Evolutionary conservation across 78 protist genomes (phyloP), one percentile per base, ranked within the genome.

Genomic region (Dictyostelium capitatum): DNA sequence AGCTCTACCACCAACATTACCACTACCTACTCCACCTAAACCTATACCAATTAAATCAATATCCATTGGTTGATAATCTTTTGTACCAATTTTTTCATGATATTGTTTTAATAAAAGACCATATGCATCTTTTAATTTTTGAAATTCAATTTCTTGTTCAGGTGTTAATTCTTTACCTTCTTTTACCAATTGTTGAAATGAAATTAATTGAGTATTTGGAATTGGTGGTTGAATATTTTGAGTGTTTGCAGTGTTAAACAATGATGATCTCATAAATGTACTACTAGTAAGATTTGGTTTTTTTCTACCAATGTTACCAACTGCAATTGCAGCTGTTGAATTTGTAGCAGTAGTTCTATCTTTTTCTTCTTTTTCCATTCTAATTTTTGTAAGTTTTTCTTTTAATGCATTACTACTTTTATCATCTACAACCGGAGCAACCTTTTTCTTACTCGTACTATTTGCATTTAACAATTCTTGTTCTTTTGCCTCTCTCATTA

Each of bases 101-200:
- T 80, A 46, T 46, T 62, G 53, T 28, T 37, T 62, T 6, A 80
- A 19, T 23, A 20, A 50, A 14, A 19, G 6, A 6, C 47, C 87
- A 47, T 62, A 30, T 14, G 23, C 11, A 43, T 19, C 64, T 25
- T 46, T 25, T 17, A 59, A 30, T 46, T 72, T 73, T 46, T 28
- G 59, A 48, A 46, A 59, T 75, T 74, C 77, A 1, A 72, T 23
- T 4, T 74, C 30, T 75, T 85, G 92, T 23, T 85, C 92, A 6
- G 82, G 79, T 46, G 92, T 85, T 6, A 85, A 47, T 15, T 62
- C 56, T 67, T 85, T 78, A 28, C 92, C 92, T 59, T 85, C 92
- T 59, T 75, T 85, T 2, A 85, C 3, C 1, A 85, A 15, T 14
- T 32, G 25, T 75, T 72, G 82, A 14, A 69, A 72, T 6, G 20